Conservation (phyloP, 805 yeast genomes). For the Grigorovia jiainica region DNA sequence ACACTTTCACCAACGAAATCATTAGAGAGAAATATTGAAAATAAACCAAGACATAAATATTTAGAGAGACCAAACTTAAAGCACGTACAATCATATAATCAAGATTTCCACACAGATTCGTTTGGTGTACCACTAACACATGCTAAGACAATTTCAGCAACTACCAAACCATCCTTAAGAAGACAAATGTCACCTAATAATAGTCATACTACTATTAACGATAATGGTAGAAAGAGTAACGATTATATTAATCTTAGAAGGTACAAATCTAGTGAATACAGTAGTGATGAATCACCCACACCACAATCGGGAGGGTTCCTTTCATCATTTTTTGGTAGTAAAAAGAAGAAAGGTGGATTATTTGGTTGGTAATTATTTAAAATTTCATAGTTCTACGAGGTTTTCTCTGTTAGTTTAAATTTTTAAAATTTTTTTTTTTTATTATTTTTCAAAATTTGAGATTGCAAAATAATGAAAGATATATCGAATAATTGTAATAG, state of each 20-base stretch:
- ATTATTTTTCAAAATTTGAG: too few species aligned
- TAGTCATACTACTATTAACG: background rate
- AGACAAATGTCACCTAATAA: background rate
- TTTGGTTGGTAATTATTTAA: background rate
- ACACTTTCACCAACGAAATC: background rate
- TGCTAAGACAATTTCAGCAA: background rate
- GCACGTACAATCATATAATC: background rate
- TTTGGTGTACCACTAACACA: background rate
- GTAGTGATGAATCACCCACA: background rate
- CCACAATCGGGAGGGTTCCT: constrained; percentile 4
- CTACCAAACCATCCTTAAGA: background rate
- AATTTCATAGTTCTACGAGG: background rate
- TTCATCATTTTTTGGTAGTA: constrained; percentile 3
- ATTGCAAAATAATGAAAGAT: too few species aligned
- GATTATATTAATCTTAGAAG: constrained; percentile 1
- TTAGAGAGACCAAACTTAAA: background rate
- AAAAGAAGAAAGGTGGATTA: constrained; percentile 2
- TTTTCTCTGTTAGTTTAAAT: too few species aligned
- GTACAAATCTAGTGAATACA: background rate
- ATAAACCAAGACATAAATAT: background rate
- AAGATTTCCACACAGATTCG: background rate
- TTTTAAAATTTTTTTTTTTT: background rate
- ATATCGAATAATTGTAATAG: too few species aligned
- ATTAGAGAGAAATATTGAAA: background rate
- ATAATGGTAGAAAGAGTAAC: background rate